Percentiles rank a stretch among this genome's conserved stretches.
These are phyloP conservation scores for Pyrenophora seminiperda DNA, from an alignment of 2,329 filamentous ascomycete species.

Conservation along the genomic window DNA sequence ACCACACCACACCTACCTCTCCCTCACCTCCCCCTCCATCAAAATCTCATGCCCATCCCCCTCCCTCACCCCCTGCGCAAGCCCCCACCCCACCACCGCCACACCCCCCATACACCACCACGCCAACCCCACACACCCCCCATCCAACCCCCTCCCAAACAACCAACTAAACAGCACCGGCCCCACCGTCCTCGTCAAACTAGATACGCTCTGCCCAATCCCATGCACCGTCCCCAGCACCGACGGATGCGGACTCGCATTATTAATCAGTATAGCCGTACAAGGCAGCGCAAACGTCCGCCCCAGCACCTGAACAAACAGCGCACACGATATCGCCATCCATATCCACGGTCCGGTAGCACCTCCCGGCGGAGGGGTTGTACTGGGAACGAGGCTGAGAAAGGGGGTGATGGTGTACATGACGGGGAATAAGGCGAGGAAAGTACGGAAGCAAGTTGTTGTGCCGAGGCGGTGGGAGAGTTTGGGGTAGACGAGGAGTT, in stretches of 20 bases:
- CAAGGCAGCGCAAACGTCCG: conserved; percentile 61
- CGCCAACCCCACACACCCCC: conserved; percentile 62
- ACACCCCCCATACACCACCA: conserved; percentile 63
- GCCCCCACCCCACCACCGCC: conserved; percentile 56
- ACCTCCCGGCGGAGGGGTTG: conserved; percentile 45
- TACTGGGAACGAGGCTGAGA: conserved; percentile 51
- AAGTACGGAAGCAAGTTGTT: conserved; percentile 48
- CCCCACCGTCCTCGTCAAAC: conserved; percentile 63
- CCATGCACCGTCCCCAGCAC: conserved; percentile 64
- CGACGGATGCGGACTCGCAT: conserved; percentile 59
- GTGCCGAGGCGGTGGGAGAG: conserved; percentile 52
- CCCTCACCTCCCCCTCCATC: conserved; percentile 54
- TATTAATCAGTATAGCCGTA: conserved; percentile 58
- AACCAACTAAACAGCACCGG: conserved; percentile 65
- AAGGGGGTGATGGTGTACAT: conserved; percentile 53
- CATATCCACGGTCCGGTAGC: conserved; percentile 51
- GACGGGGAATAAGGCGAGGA: conserved; percentile 53
- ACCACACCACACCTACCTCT: neutral
- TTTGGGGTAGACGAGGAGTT: conserved; percentile 54
- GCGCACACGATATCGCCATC: conserved; percentile 49
- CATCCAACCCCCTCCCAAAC: conserved; percentile 63
- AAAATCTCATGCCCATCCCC: conserved; percentile 69
- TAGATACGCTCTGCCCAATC: conserved; percentile 64
- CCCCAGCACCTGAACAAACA: conserved; percentile 53
- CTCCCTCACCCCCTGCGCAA: conserved; percentile 63